A percentile compares a stretch with the other conserved stretches of the same genome.
phyloP scores from a whole-genome alignment of 2,329 filamentous ascomycete genomes.

The Pleoardoris graminearum region DNA sequence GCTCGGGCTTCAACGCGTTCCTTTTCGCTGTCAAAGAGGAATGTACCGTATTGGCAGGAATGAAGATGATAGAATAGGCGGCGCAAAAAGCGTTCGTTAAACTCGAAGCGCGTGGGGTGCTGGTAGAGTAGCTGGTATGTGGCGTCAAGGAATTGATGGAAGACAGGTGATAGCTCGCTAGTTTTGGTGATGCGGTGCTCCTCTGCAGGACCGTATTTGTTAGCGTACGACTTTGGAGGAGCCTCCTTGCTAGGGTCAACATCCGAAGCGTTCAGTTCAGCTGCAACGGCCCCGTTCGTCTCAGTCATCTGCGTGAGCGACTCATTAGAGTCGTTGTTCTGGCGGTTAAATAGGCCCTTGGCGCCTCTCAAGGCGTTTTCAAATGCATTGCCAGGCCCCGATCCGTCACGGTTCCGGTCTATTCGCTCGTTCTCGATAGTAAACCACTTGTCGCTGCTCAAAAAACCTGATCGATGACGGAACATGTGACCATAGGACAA shows the following conservation, averaged over 20 bases:
- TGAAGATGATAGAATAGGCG: slow-evolving; percentile 91
- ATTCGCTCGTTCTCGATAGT: slow-evolving; percentile 77
- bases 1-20: slow-evolving; percentile 74
- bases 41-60: slow-evolving; percentile 95
- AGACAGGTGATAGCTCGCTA: slow-evolving; percentile 94
- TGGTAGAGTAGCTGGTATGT: slow-evolving; percentile 89
- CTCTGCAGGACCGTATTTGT: slow-evolving; percentile 48
- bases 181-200: slow-evolving; percentile 73
- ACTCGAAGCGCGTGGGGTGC: slow-evolving; percentile 87
- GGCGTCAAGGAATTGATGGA: slow-evolving; percentile 96
- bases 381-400: slow-evolving; percentile 69
- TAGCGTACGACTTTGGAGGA: slow-evolving; percentile 34
- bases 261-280: slow-evolving; percentile 51
- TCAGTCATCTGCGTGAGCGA: slow-evolving; percentile 58
- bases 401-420: slow-evolving; percentile 51
- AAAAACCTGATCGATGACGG: slow-evolving; percentile 81
- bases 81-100: slow-evolving; percentile 89
- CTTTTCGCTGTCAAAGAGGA: slow-evolving; percentile 93
- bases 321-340: slow-evolving; percentile 65
- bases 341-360: slow-evolving; percentile 87
- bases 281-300: slow-evolving; percentile 55
- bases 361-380: slow-evolving; percentile 84
- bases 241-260: slow-evolving; percentile 47
- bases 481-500: slow-evolving; percentile 98
- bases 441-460: slow-evolving; percentile 95